These are phyloP conservation scores for Botrytis pseudocinerea DNA, from an alignment of 2,329 filamentous ascomycete species.

Conservation along the genomic window DNA sequence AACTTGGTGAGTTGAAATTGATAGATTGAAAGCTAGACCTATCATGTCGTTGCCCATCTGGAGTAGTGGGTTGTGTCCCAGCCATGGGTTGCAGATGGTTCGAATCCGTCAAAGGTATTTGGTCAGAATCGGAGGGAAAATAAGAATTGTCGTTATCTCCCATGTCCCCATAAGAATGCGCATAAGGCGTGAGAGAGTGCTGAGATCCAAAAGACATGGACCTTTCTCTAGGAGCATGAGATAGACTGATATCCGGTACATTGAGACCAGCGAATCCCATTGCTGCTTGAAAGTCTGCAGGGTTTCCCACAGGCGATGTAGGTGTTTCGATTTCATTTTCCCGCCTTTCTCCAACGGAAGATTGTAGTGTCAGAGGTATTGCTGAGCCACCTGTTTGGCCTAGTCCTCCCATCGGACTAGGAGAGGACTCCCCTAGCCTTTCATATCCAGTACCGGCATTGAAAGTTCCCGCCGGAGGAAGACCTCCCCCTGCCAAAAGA, in stretches of 20 bases:
- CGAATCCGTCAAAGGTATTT: conserved; percentile 58
- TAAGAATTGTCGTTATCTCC: conserved; percentile 38
- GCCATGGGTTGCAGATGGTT: conserved; percentile 58
- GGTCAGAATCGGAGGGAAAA: conserved; percentile 53
- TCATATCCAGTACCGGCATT: conserved; percentile 37
- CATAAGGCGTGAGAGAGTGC: conserved; percentile 27
- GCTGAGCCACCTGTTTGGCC: conserved; percentile 25
- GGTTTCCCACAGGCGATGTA: conserved; percentile 37
- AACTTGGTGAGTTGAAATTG: conserved; percentile 47
- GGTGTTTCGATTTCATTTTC: conserved; percentile 33
- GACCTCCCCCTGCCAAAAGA: conserved; percentile 35
- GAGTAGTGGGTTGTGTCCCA: conserved; percentile 44
- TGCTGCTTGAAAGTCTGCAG: conserved; percentile 39
- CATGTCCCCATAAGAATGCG: conserved; percentile 31
- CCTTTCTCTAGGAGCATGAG: conserved; percentile 33
- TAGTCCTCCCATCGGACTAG: conserved; percentile 33
- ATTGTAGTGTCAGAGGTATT: conserved; percentile 25
- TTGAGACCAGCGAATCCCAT: conserved; percentile 42
- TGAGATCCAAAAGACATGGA: conserved; percentile 35
- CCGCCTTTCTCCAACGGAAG: conserved; percentile 4
- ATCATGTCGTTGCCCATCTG: conserved; percentile 48
- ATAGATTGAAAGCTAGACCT: conserved; percentile 56
- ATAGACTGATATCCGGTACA: conserved; percentile 39
- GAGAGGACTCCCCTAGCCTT: conserved; percentile 38
- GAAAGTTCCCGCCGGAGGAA: conserved; percentile 34